A percentile compares a stretch with the other conserved stretches of the same genome.
Conservation (phyloP, 2,329 filamentous ascomycete genomes). For the Aspergillus unguis region DNA sequence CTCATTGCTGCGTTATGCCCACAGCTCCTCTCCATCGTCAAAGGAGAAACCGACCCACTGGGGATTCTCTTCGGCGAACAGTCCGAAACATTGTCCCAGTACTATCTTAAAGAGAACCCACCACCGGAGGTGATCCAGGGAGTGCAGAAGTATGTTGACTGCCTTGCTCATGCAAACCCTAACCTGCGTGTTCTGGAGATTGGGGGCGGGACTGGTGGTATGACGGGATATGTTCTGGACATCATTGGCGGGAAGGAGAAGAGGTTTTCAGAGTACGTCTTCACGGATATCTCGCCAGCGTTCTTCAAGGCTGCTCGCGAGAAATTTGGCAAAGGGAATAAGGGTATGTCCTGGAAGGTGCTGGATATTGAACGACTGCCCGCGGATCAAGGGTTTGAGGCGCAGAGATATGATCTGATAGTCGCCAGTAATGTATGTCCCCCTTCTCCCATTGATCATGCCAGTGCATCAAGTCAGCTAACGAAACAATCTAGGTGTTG, state of each 20-base stretch:
- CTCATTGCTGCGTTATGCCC: no score
- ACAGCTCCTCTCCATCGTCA: no score
- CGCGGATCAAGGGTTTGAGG: conserved; percentile 5
- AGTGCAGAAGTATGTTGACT: not conserved
- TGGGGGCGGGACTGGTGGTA: conserved; percentile 11
- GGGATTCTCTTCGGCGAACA: no score
- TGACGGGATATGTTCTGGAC: conserved; percentile 10
- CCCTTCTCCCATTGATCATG: no score
- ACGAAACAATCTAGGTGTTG: conserved; percentile 9
- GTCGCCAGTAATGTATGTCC: conserved; percentile 13
- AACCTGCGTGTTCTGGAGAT: conserved; percentile 13
- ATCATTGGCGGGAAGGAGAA: conserved; percentile 10
- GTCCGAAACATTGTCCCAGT: no score
- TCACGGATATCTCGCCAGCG: conserved; percentile 16
- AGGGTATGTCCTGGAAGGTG: conserved; percentile 6
- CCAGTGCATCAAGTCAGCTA: no score
- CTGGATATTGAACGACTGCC: conserved; percentile 9
- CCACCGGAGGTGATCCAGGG: no score
- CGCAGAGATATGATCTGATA: conserved; percentile 17
- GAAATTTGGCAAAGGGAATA: no score
- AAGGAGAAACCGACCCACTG: no score
- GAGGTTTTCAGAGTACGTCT: conserved; percentile 12
- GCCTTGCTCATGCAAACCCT: conserved; percentile 11
- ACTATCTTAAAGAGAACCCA: no score
- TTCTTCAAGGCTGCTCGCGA: conserved; percentile 14